These are phyloP conservation scores for Cymodocea nodosa DNA, from an alignment of 116 monocot species.

Conservation along the genomic window DNA sequence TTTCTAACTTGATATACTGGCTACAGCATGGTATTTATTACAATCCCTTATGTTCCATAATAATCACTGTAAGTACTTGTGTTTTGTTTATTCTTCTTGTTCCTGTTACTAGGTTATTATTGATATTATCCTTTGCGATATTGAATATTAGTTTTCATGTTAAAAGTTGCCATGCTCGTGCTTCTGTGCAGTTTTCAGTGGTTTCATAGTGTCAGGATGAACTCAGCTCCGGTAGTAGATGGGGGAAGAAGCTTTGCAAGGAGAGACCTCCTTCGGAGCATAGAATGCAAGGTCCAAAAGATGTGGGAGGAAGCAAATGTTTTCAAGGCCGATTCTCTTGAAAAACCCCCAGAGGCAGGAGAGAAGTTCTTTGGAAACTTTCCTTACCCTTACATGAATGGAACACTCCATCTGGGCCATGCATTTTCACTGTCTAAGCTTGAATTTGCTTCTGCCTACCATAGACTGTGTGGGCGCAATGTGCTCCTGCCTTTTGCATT, in stretches of 20 bases:
- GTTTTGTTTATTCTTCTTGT: too few species aligned
- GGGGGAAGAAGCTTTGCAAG: slow-evolving; percentile 61
- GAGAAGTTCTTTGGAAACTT: slow-evolving; percentile 98
- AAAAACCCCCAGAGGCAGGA: slow-evolving; percentile 22
- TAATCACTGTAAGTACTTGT: too few species aligned
- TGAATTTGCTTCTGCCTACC: slow-evolving; percentile 74
- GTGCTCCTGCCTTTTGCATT: slow-evolving; percentile 91
- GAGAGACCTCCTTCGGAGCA: slow-evolving; percentile 63
- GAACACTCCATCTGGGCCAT: slow-evolving; percentile 71
- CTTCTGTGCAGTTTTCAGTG: background rate
- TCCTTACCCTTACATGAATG: slow-evolving; percentile 98
- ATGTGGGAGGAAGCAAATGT: slow-evolving; percentile 61
- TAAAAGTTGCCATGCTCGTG: background rate
- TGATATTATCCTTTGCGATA: background rate
- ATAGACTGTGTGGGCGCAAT: slow-evolving; percentile 63
- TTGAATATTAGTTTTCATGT: background rate
- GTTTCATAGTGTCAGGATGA: slow-evolving; percentile 11
- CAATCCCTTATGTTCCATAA: too few species aligned
- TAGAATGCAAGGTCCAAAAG: slow-evolving; percentile 48
- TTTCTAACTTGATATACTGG: too few species aligned
- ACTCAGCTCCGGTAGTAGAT: slow-evolving; percentile 9
- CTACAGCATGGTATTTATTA: too few species aligned
- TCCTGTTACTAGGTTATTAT: background rate
- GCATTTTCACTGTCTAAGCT: slow-evolving; percentile 87
- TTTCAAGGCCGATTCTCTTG: slow-evolving; percentile 40